Conservation (phyloP, 2,329 filamentous ascomycete genomes). For the Fusarium sp. region DNA sequence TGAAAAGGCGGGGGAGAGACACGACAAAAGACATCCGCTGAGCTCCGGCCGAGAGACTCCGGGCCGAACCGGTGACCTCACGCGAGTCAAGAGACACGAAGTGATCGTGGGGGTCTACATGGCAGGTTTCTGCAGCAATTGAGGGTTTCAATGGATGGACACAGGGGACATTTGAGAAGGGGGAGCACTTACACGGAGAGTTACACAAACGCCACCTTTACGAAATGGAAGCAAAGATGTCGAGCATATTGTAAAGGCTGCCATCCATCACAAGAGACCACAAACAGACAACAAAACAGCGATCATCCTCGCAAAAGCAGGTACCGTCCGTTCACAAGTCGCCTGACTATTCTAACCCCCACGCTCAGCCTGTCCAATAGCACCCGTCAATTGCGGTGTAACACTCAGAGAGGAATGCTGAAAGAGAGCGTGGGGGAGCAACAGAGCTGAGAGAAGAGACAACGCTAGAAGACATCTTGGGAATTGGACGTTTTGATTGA, state of each 20-base stretch:
- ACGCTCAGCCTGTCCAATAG: slow-evolving; percentile 30
- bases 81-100: slow-evolving; percentile 10
- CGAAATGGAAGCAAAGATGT: slow-evolving; percentile 3
- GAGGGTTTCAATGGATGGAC: not conserved
- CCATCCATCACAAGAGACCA: slow-evolving; percentile 14
- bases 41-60: slow-evolving; percentile 41
- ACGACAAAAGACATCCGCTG: slow-evolving; percentile 20
- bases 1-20: slow-evolving; percentile 8
- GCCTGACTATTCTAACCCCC: slow-evolving; percentile 37
- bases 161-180: not conserved
- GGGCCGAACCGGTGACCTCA: slow-evolving; percentile 33
- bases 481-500: not conserved
- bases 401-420: slow-evolving; percentile 12
- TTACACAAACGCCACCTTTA: slow-evolving; percentile 9
- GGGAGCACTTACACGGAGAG: slow-evolving; percentile 11
- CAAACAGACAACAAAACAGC: not conserved
- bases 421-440: slow-evolving; percentile 18
- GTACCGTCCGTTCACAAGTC: slow-evolving; percentile 39
- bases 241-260: slow-evolving; percentile 17
- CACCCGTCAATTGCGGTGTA: slow-evolving; percentile 34
- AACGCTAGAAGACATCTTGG: not conserved
- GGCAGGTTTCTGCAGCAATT: not conserved
- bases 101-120: slow-evolving; percentile 2
- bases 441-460: not conserved
- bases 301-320: slow-evolving; percentile 36